Evolutionary conservation across 345 rosid species (phyloP), one percentile per base, ranked within the genome.

Genomic region (Syzygium aromaticum): DNA sequence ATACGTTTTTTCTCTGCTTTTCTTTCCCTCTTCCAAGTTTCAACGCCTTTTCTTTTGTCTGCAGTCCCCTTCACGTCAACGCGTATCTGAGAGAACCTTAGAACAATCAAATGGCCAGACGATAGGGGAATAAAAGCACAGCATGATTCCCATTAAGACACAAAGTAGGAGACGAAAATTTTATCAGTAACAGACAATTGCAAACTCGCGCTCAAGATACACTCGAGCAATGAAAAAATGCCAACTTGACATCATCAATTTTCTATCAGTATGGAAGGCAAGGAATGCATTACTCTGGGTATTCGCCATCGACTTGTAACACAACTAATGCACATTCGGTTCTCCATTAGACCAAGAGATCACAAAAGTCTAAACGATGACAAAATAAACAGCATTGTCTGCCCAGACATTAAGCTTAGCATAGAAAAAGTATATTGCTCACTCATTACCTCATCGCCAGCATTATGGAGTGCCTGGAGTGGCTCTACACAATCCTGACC

Each of bases 401-500:
- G 43, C 22, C 61, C 27, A 84, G 63, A 28, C 59, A 28, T n/a
- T 84, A 30, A 84, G 64, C 86, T 73, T 73, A 33, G 80, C 57
- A 43, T 15, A 43, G 38, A 28, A 54, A 21, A 54, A 52, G 51
- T 80, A 27, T 53, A 54, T 2, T 25, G 53, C 54, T 61, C n/a
- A 52, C 84, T 54, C 84, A 59, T 84, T 92, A 95, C 99, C 98
- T 96, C 97, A 53, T 89, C 93, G 83, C 94, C 93, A 88, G 91
- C 93, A 88, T 84, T 92, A 80, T 96, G 95, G 84, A 96, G 98
- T 51, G 99, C 98, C 94, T 95, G 93, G 67, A 98, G 98, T n/a
- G 99, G 99, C 91, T 98, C 99, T 53, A 96, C 86, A 86, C 95
- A 93, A 90, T 94, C 94, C 91, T 95, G 99, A 90, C 97, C 95